Evolutionary conservation across 208 protist genomes (phyloP), one percentile per base, ranked within the genome.

Genomic region (Acanthamoeba sp.): DNA sequence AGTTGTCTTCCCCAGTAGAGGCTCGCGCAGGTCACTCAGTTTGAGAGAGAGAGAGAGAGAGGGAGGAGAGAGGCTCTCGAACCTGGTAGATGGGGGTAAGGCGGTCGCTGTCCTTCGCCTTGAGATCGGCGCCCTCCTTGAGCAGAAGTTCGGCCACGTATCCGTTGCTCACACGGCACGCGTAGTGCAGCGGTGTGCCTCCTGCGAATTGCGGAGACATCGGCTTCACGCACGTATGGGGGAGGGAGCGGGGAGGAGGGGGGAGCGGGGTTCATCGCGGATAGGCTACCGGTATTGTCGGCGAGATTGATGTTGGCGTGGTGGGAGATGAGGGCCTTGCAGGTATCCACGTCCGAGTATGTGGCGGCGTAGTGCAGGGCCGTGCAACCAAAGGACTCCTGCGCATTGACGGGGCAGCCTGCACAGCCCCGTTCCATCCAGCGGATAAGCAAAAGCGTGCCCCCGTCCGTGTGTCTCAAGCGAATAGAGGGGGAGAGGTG

Each of bases 201-300:
- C 82, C 82, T 90, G 40, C n/a, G n/a, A n/a, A n/a, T n/a, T n/a
- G n/a, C n/a, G n/a, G n/a, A n/a, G n/a, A n/a, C n/a, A n/a, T n/a
- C n/a, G n/a, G n/a, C n/a, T n/a, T n/a, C n/a, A n/a, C n/a, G n/a
- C n/a, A n/a, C n/a, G n/a, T n/a, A n/a, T n/a, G n/a, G n/a, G n/a
- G n/a, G n/a, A n/a, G n/a, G n/a, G n/a, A n/a, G n/a, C n/a, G n/a
- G 45, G 12, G 45, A 50, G 45, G 45, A 12, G 36, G 9, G 73
- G 38, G 9, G 38, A 45, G 42, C 34, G 73, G 38, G 12, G n/a
- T n/a, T n/a, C n/a, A n/a, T n/a, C n/a, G n/a, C n/a, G n/a, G n/a
- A n/a, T n/a, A n/a, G n/a, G n/a, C n/a, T 66, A 90, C 82, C 82
- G 57, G 82, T 90, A 34, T 90, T 90, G 34, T 90, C 82, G 34